Percentiles rank a stretch among this genome's conserved stretches.
Evolutionary conservation across 495 filamentous ascomycete species (phyloP).

Genomic region (Recurvomyces mirabilis): DNA sequence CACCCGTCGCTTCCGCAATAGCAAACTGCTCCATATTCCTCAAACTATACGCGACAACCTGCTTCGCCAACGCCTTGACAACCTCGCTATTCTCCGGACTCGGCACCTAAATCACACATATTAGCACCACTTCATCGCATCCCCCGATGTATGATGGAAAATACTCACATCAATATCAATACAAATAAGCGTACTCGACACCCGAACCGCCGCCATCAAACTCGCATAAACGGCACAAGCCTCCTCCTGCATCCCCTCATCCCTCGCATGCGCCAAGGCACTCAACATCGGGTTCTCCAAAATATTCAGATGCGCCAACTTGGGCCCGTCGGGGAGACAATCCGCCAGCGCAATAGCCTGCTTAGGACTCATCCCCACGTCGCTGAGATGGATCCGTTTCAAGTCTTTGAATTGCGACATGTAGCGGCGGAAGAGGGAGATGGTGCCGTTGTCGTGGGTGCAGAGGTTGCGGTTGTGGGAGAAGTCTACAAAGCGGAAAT

Average conservation of each 20-base stretch:
- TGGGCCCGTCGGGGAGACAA: constrained; percentile 72
- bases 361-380: constrained; percentile 75
- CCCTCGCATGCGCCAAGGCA: constrained; percentile 53
- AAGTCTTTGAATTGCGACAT: constrained; percentile 68
- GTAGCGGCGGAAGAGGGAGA: constrained; percentile 68
- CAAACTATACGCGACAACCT: constrained; percentile 86
- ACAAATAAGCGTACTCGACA: constrained; percentile 72
- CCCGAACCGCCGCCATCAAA: constrained; percentile 74
- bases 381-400: constrained; percentile 76
- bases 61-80: constrained; percentile 83
- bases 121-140: not conserved
- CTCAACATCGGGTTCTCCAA: constrained; percentile 68
- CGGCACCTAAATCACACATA: constrained; percentile 39
- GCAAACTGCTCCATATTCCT: constrained; percentile 70
- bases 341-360: constrained; percentile 85
- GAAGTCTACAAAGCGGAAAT: constrained; percentile 81
- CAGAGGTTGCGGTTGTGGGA: constrained; percentile 83
- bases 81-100: constrained; percentile 67
- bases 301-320: constrained; percentile 76
- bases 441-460: constrained; percentile 43
- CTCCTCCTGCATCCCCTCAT: constrained; percentile 65
- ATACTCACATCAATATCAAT: constrained; percentile 66
- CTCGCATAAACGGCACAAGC: constrained; percentile 90
- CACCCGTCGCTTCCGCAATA: constrained; percentile 31
- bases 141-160: not conserved